Evolutionary conservation across 2,329 filamentous ascomycete genomes (phyloP), one percentile per base, ranked within the genome.

Genomic region (Didymella pomorum): DNA sequence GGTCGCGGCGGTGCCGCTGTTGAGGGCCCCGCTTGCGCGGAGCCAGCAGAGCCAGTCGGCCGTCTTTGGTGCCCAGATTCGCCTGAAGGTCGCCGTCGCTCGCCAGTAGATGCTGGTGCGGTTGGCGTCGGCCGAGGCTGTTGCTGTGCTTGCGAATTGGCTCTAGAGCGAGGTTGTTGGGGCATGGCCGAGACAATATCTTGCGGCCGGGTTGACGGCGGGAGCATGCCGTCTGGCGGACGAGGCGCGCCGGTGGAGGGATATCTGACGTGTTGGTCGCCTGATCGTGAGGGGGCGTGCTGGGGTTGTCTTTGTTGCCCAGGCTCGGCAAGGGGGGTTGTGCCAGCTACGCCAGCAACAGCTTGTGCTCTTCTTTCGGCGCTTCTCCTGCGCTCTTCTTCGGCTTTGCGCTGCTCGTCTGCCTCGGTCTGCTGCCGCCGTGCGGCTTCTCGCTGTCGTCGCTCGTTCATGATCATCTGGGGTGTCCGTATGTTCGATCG

Each of bases 391-490:
- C 81, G 76, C 62, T 82, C 78, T 60, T 83, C 82, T 57, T 82
- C 78, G 59, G 81, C 79, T 67, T 86, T 84, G 66, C 84, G 82
- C 75, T 86, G 84, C 73, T 79, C 71, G 58, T 81, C 79, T 80
- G 79, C 74, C 56, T 74, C 79, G 66, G 87, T 85, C 71, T 90
- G 88, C 42, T 85, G 84, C 72, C 91, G 88, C 62, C 87, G 85
- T 57, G 89, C 82, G 25, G 89, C 86, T 76, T 96, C 92, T 62
- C 93, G 86, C 64, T 91, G 90, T 54, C 86, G 85, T 56, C 93
- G 88, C 74, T 93, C 89, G 77, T 91, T 88, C 93, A 97, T 96
- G 70, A 98, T 94, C 79, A 94, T 90, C 64, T 90, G 88, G 16
- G 94, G 94, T 33, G 93, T 93, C 66, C 89, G 87, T 60, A 97